These are phyloP conservation scores for Candida awuae DNA, from an alignment of 805 yeast genomes.

Conservation along the genomic window DNA sequence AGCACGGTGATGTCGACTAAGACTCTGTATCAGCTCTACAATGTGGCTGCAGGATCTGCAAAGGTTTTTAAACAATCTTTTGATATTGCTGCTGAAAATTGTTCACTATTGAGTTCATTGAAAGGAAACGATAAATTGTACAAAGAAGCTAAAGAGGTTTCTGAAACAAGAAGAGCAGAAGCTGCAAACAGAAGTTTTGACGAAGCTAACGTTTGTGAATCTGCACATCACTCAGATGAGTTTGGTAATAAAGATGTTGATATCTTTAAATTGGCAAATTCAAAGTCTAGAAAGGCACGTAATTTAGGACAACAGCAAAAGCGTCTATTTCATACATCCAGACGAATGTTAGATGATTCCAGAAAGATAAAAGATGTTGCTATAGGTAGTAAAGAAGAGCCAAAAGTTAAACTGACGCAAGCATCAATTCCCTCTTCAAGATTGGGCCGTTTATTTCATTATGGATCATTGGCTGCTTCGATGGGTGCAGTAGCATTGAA, in stretches of 20 bases:
- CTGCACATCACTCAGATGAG: slow-evolving; percentile 3
- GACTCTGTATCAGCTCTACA: slow-evolving; percentile 20
- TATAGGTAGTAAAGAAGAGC: slow-evolving; percentile 29
- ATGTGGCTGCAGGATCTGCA: slow-evolving; percentile 22
- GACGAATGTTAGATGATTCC: slow-evolving; percentile 1
- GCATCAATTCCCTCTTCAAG: slow-evolving; percentile 83
- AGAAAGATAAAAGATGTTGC: slow-evolving; percentile 3
- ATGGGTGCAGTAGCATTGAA: slow-evolving; percentile 78
- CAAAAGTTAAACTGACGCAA: slow-evolving; percentile 42
- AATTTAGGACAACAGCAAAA: slow-evolving; percentile 3
- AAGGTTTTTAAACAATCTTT: slow-evolving; percentile 22
- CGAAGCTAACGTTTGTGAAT: slow-evolving; percentile 7
- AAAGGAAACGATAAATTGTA: slow-evolving; percentile 22
- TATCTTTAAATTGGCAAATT: slow-evolving; percentile 28
- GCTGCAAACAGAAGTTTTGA: slow-evolving; percentile 13
- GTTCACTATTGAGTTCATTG: slow-evolving; percentile 19
- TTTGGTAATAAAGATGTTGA: slow-evolving; percentile 18
- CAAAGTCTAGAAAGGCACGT: slow-evolving; percentile 22
- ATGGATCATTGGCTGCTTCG: slow-evolving; percentile 87
- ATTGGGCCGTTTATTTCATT: slow-evolving; percentile 84
- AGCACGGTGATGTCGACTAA: slow-evolving; percentile 24
- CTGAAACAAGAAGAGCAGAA: slow-evolving; percentile 21
- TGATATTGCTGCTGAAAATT: slow-evolving; percentile 13
- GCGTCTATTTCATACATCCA: slow-evolving; percentile 11
- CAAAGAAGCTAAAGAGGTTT: slow-evolving; percentile 18